Evolutionary conservation across 257 asterid genomes (phyloP), one percentile per base, ranked within the genome.

Genomic region (Capsicum baccatum): DNA sequence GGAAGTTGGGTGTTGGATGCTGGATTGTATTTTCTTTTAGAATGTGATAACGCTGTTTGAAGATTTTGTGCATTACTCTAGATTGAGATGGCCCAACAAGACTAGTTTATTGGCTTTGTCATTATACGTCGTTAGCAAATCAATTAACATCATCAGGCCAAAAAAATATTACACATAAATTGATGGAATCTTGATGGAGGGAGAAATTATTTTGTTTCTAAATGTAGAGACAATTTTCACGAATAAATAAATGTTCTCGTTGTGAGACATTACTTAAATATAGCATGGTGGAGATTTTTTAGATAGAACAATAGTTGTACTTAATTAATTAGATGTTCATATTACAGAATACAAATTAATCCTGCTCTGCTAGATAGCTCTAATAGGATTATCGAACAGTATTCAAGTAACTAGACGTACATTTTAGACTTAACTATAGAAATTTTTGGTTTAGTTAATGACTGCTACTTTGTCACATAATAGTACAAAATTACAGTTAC

Each of bases 121-220:
- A 44, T 73, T 42, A 21, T 63, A 83, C 63, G 21, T 50, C 81
- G 48, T 78, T 76, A 47, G 47, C 81, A 48, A 81, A 79, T 50
- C 82, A 89, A 84, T 86, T 80, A 85, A 82, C 37, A 81, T 85
- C 52, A 68, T 8, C 4, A 13, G 52, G 71, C 79, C 48, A 55
- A 55, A 55, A 71, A 83, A 74, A 83, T 84, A 68, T 57, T 52
- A 74, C 55, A 39, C 10, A 73, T 37, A 68, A 15, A 68, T 35
- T 89, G 93, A 88, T 90, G 92, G 94, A 89, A 89, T 91, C 88
- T 26, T 26, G 33, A 84, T 83, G 83, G 91, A 85, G 87, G 84
- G 91, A 87, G 73, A 81, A 44, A 16, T 70, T 70, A 17, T 70
- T 70, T 83, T 8, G 8, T 33, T 73, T 73, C 42, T 84, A 62